Base-by-base conservation (phyloP, 257 asterid species). In the Solanum piurae region DNA sequence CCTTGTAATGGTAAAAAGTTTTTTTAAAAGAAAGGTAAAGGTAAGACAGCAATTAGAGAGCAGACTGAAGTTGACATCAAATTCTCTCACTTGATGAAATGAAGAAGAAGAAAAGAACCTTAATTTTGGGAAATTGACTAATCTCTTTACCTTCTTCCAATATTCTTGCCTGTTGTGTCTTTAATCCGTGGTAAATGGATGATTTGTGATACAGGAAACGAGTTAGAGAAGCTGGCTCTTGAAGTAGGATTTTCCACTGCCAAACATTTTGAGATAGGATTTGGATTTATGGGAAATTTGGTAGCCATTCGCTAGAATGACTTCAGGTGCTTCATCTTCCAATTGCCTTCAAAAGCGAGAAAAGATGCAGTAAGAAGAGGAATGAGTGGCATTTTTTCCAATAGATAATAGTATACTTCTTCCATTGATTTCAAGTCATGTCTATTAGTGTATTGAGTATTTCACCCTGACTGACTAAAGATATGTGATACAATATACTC, bases 241-340 rank as follows among this genome's bases (percentile, higher is more conserved):
- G 94, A 91, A 91, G 91, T 93, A 31, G 98, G 99, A 31, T 96
- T 96, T 92, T 89, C 94, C 38, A 86, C 87, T 84, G 97, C 97
- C 86, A 93, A 89, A 88, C 94, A 93, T 92, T 93, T 88, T 21
- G 98, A 93, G 88, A 90, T 93, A 82, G 95, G 89, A 71, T 92
- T 91, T 9, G 97, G 98, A 74, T 88, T 94, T 38, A 92, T 96
- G 97, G 98, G 98, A 27, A 95, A 93, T 93, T 90, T 95, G 90
- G 95, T 93, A 12, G 96, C 96, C 33, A 92, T 91, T 3, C 90
- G 93, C 25, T 94, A 94, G 88, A 85, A 23, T 29, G 34, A 69
- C 55, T 31, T 37, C 87, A 29, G 1, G 5, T 46, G 85, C 42
- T 16, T 46, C 68, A 11, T n/a, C 29, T 62, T 29, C 40, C 40